A percentile compares a stretch with the other conserved stretches of the same genome.
Evolutionary conservation across 1,284 basidiomycete species (phyloP).

Genomic region (Mycena citricolor): DNA sequence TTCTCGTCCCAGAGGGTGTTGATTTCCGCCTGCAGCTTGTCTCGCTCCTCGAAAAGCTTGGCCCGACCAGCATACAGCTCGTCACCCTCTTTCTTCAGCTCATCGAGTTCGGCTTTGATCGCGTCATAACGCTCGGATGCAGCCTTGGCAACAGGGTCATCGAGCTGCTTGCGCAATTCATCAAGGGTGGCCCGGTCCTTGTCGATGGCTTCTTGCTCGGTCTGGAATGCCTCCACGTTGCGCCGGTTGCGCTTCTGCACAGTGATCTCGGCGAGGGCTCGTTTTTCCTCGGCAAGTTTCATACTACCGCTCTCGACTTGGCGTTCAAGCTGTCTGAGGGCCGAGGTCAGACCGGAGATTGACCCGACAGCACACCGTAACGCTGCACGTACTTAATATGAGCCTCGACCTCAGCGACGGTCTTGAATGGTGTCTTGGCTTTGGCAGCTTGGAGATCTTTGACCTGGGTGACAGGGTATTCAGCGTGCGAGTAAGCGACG

Average conservation of each 20-base stretch:
- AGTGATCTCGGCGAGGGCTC: constrained; percentile 87
- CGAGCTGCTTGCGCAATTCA: constrained; percentile 82
- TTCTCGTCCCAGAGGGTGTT: constrained; percentile 79
- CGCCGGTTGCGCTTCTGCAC: constrained; percentile 69
- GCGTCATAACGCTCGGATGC: constrained; percentile 80
- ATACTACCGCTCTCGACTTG: constrained; percentile 91
- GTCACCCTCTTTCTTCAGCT: constrained; percentile 84
- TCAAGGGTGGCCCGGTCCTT: constrained; percentile 75
- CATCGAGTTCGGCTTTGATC: constrained; percentile 86
- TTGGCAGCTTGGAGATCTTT: constrained; percentile 88
- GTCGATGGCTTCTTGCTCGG: constrained; percentile 80
- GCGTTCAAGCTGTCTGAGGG: constrained; percentile 73
- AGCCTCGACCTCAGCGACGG: constrained; percentile 84
- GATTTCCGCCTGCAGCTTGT: constrained; percentile 66
- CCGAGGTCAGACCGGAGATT: constrained; percentile 13
- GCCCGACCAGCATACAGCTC: constrained; percentile 80
- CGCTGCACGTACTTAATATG: constrained; percentile 76
- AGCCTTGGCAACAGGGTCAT: constrained; percentile 90
- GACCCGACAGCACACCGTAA: constrained; percentile 4
- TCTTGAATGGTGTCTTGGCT: constrained; percentile 83
- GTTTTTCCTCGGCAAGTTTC: constrained; percentile 96
- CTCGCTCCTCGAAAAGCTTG: constrained; percentile 90
- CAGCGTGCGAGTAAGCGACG: constrained; percentile 14
- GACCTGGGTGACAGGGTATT: constrained; percentile 47
- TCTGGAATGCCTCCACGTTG: constrained; percentile 77